phyloP scores from a whole-genome alignment of 306 rosid species.

The Notholithocarpus densiflorus region DNA sequence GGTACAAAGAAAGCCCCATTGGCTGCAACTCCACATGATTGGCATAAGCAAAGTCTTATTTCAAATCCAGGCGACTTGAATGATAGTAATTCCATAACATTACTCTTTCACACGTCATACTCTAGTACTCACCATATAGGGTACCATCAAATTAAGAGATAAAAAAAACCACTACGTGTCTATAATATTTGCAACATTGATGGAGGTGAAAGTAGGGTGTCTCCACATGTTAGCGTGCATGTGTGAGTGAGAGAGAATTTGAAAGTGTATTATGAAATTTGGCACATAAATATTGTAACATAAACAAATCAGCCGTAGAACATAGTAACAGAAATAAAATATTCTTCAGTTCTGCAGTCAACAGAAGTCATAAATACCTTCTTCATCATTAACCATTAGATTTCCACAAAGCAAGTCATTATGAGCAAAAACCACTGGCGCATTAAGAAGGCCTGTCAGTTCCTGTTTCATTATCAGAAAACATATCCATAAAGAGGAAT shows the following conservation, averaged over 20 bases:
- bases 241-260: not conserved
- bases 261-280: not conserved
- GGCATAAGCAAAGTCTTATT: not conserved
- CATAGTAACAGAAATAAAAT: not conserved
- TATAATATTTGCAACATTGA: not conserved
- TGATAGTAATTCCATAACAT: not conserved
- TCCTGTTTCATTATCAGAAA: slow-evolving; percentile 63
- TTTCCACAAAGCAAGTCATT: slow-evolving; percentile 95
- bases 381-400: slow-evolving; percentile 76
- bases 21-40: slow-evolving; percentile 3
- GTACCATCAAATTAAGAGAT: slow-evolving; percentile 6
- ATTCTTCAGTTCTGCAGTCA: too few species aligned
- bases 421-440: slow-evolving; percentile 85
- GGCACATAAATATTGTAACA: not conserved
- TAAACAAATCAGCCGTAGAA: not conserved
- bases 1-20: not conserved
- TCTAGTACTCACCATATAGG: slow-evolving; percentile 6
- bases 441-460: slow-evolving; percentile 54
- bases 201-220: not conserved
- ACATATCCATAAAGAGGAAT: slow-evolving; percentile 13
- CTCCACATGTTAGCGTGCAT: not conserved
- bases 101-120: slow-evolving; percentile 4
- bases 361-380: slow-evolving; percentile 55
- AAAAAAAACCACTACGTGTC: not conserved
- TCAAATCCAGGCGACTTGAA: not conserved